Conservation (phyloP, 495 filamentous ascomycete genomes). For the Chaetomium cochliodes region DNA sequence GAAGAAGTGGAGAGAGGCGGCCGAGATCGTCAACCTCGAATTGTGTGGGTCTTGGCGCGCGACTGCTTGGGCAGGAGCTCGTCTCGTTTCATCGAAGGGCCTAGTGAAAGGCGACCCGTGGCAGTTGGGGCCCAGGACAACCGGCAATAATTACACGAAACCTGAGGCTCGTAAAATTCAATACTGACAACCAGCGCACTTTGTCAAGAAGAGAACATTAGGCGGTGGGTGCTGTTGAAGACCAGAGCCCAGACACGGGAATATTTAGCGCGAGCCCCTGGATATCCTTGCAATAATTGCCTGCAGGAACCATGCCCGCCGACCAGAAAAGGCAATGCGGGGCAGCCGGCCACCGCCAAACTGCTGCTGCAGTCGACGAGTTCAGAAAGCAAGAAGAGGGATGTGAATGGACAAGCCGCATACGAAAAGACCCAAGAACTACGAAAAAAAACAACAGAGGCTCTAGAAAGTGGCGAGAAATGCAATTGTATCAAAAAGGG, state of each 20-base stretch:
- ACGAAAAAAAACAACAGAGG: too few relatives aligned
- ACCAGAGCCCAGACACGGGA: neutral
- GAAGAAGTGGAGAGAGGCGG: slow-evolving; percentile 19
- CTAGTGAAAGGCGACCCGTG: slow-evolving; percentile 26
- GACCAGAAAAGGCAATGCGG: slow-evolving; percentile 5
- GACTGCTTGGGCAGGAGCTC: slow-evolving; percentile 24
- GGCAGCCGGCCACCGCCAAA: slow-evolving; percentile 11
- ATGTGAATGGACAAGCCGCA: too few relatives aligned
- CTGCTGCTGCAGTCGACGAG: too few relatives aligned
- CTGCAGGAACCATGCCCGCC: slow-evolving; percentile 9
- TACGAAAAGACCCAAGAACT: too few relatives aligned
- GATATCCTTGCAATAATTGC: slow-evolving; percentile 6
- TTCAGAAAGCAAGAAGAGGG: too few relatives aligned
- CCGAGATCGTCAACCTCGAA: slow-evolving; percentile 26
- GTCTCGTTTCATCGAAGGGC: slow-evolving; percentile 34
- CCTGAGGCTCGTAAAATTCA: neutral
- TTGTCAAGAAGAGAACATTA: neutral
- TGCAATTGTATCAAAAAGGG: too few relatives aligned
- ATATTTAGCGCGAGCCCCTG: slow-evolving; percentile 14
- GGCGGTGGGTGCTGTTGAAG: neutral
- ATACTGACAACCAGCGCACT: neutral
- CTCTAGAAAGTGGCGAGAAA: too few relatives aligned
- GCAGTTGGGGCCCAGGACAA: slow-evolving; percentile 4
- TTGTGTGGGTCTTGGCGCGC: slow-evolving; percentile 30
- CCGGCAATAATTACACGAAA: neutral